These are phyloP conservation scores for Picochlorum costavermella DNA, from an alignment of 139 green algal species.

Conservation along the genomic window DNA sequence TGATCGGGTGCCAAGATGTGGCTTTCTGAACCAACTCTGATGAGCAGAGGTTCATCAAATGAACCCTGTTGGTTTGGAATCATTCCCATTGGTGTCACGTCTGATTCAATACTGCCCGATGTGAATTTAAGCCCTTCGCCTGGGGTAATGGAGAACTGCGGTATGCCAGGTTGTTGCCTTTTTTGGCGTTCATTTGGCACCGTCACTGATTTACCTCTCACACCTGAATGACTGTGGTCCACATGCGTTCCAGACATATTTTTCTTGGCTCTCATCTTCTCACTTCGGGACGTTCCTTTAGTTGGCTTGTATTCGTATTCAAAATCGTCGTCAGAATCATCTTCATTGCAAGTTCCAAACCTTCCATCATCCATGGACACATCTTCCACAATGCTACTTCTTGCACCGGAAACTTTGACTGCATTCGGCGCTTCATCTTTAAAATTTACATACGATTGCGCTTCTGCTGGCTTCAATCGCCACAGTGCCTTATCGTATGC, in stretches of 20 bases:
- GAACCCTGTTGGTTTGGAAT: not conserved
- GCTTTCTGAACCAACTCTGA: conserved; percentile 48
- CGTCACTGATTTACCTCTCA: conserved; percentile 8
- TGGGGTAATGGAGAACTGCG: not conserved
- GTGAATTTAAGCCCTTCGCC: conserved; percentile 4
- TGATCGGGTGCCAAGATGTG: conserved; percentile 36
- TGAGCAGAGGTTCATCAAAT: conserved; percentile 26
- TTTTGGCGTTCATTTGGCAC: conserved; percentile 6
- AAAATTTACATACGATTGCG: conserved; percentile 61
- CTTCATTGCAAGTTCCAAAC: conserved; percentile 18
- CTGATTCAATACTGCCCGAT: no score
- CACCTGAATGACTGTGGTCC: not conserved
- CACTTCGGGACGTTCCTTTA: conserved; percentile 9
- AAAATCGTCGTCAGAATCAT: conserved; percentile 17
- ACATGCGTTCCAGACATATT: conserved; percentile 16
- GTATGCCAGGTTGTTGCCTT: not conserved
- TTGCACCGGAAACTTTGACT: conserved; percentile 7
- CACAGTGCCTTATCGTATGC: conserved; percentile 53
- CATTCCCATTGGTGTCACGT: not conserved
- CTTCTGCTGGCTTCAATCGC: conserved; percentile 59
- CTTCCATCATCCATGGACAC: conserved; percentile 11
- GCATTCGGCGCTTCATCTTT: conserved; percentile 43
- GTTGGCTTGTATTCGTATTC: conserved; percentile 14
- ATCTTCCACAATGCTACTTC: conserved; percentile 1
- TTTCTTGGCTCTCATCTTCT: conserved; percentile 15